Base-by-base conservation (phyloP, 2,329 filamentous ascomycete genomes). In the Aspergillus thermomutatus region DNA sequence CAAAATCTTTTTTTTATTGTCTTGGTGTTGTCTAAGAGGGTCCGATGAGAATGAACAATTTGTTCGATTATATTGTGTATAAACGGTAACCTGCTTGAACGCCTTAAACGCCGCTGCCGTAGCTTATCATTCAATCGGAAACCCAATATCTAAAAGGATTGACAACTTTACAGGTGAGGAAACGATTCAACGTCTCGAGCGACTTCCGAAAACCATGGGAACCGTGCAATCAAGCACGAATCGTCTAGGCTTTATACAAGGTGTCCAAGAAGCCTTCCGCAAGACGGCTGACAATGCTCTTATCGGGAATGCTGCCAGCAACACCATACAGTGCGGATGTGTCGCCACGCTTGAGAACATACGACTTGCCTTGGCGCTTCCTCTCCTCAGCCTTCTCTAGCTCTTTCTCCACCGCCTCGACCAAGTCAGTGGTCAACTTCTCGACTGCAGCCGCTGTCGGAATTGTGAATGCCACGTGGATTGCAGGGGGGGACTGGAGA, bases 311-410 rank as follows among this genome's bases (percentile, higher is more conserved):
- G 69, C 90, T 95, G 5, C 94, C 94, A 0, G 94, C 94, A 56
- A 99, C 92, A 54, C 94, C 94, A 75, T 99, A 99, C 60, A 99
- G 77, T 4, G 92, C 92, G 1, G 91, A 90, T 14, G 91, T 87
- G 72, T 96, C 90, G 2, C 77, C 86, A 5, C 79, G 81, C 61
- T 82, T 81, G 53, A 76, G 77, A 5, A 76, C 71, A 52, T 75
- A 75, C 11, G 69, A 69, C 72, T 87, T 85, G 37, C 86, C 87
- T 74, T 87, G 72, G n/a, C 69, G 70, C 58, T 85, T 79, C 51
- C 88, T 80, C 61, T 87, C 88, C 55, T 89, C 79, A 72, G 92
- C 90, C 79, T 91, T 91, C 71, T 94, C 91, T 63, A 88, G 85
- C 77, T 95, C 90, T 25, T 83, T 85, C 55, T 74, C 79, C 0